Base-by-base conservation (phyloP, 2,329 filamentous ascomycete genomes). In the Phyllosticta paracitricarpa region DNA sequence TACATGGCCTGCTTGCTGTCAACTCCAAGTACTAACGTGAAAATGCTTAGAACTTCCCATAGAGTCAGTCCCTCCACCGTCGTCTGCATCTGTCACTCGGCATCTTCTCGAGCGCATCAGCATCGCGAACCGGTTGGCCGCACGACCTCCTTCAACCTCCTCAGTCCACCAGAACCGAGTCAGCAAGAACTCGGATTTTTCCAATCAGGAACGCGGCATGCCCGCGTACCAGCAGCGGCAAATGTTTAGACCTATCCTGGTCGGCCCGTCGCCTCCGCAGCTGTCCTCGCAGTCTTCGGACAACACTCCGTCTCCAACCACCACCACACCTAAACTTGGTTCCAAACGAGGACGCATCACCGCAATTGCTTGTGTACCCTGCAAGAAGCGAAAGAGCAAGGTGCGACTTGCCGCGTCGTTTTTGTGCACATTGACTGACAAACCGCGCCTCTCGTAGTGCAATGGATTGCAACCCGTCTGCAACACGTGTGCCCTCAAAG, bases 361-460 rank as follows among this genome's bases (percentile, higher is more conserved):
- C 12, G 73, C 72, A 5, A 74, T 74, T 65, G 72, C 72, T 19
- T 74, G 72, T 62, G 72, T 73, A 57, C 73, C 71, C 57, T 74
- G 72, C 60, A 67, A 72, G 63, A 74, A 73, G 61, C 69, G 72
- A 22, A 74, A 74, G 58, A 73, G 71, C 40, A 74, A 74, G 69
- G 72, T 73, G 59, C 33, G 67, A 24, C 25, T 24, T 53, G 30
- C 48, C 54, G 54, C 54, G 9, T 4, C 19, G 26, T 2, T 17
- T 30, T 17, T 33, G 28, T 4, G 8, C 24, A 2, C 25, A 10
- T 17, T 14, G 12, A 51, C 66, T 69, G 63, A 69, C 59, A 4
- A 51, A 8, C 30, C 12, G 4, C 2, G 57, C 28, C 56, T 10
- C 22, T 35, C 56, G 9, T 51, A 74, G 72, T 74, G 72, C 61